Conservation (phyloP, 805 yeast species). For the Candida verbasci region DNA sequence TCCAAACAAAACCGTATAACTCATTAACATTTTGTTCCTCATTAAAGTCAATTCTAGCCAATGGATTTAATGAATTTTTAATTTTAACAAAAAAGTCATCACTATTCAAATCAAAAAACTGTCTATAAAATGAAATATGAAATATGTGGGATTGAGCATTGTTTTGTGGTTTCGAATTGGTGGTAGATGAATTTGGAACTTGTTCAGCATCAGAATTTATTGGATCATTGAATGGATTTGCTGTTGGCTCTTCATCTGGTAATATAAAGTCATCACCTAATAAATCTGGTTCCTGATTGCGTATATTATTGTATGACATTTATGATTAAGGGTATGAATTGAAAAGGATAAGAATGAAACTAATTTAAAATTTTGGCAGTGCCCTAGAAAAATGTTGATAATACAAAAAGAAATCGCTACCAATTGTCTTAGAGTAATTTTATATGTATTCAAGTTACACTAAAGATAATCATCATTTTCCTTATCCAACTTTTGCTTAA, state of each 20-base stretch:
- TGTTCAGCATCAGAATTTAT: neutral
- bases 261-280: conserved; percentile 16
- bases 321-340: no score
- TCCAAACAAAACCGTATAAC: conserved; percentile 88
- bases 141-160: conserved; percentile 37
- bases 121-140: conserved; percentile 55
- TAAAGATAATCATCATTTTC: neutral
- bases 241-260: conserved; percentile 17
- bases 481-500: neutral
- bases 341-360: no score
- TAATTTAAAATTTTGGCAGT: no score
- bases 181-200: neutral
- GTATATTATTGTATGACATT: conserved; percentile 4
- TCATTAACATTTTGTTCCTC: conserved; percentile 47
- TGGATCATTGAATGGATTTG: neutral
- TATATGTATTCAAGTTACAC: neutral
- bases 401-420: no score
- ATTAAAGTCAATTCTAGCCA: conserved; percentile 18
- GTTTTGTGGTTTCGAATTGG: conserved; percentile 2
- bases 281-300: conserved; percentile 7
- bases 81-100: conserved; percentile 55
- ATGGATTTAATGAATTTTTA: conserved; percentile 54
- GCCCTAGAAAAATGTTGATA: no score
- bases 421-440: no score
- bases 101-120: conserved; percentile 68